Base-by-base conservation (phyloP, 2,329 filamentous ascomycete genomes). In the Sphaerulina musiva region DNA sequence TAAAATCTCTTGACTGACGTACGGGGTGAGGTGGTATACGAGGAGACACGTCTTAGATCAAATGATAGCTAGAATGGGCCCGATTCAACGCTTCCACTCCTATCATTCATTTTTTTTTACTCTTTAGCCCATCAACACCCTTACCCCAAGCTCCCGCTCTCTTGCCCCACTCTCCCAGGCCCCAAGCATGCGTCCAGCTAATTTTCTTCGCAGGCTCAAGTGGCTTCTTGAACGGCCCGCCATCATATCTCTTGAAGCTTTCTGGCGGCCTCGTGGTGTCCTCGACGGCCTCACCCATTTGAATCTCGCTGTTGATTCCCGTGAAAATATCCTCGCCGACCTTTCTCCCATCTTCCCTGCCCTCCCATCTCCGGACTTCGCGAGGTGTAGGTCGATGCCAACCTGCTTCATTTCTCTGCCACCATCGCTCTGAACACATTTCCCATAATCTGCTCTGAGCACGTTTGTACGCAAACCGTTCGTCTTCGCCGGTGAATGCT, bases 381-480 rank as follows among this genome's bases (percentile, higher is more conserved):
- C 68, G 59, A 0, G 83, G 79, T 39, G 90, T 65, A 2, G 87
- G 87, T 57, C 78, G 78, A 80, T 84, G 86, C 86, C 87, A 91
- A 6, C 70, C 76, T 6, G 76, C 72, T 3, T 78, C 80, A 3
- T 72, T 74, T 45, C 86, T 73, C 2, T 77, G 77, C 73, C 89
- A 88, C 87, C 87, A 92, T 57, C 79, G 74, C 38, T 75, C 76
- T 14, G 86, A 82, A 68, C 87, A 92, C 67, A 93, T 82, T 71
- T 93, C 87, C 87, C 87, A 93, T 2, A 93, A 73, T n/a, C 88
- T 75, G 60, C 84, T 88, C 42, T 82, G 77, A 1, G 87, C 88
- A 23, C 88, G 78, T 69, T 88, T 88, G 62, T 89, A 91, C 0
- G 87, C 87, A 67, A 93, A 93, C 10, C 82, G 77, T 69, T 92